These are phyloP conservation scores for Zymoseptoria passerinii DNA, from an alignment of 2,329 filamentous ascomycete species.

Conservation along the genomic window DNA sequence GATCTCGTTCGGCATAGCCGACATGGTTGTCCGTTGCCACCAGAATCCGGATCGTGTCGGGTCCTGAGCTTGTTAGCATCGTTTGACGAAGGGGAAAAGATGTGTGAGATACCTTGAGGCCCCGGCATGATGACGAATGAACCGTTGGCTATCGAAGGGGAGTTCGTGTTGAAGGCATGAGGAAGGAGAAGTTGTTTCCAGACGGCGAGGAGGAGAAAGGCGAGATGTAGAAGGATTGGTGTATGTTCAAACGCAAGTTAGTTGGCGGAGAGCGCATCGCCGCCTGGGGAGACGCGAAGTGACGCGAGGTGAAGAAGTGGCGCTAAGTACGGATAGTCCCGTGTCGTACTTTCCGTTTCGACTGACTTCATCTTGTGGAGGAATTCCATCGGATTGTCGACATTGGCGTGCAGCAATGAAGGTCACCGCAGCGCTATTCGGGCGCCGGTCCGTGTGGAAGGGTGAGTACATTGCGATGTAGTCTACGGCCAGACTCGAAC, in stretches of 20 bases:
- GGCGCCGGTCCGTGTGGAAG: conserved; percentile 75
- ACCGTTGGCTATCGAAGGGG: neutral
- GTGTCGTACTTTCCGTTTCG: conserved; percentile 6
- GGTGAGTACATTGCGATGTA: conserved; percentile 43
- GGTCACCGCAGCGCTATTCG: conserved; percentile 29
- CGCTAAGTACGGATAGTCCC: neutral
- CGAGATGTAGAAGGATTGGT: neutral
- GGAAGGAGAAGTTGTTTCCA: neutral
- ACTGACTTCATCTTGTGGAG: conserved; percentile 7
- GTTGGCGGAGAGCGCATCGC: conserved; percentile 5
- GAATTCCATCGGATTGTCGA: neutral
- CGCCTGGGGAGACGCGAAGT: conserved; percentile 7
- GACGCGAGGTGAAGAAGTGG: neutral
- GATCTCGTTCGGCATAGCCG: conserved; percentile 86
- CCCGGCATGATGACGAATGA: conserved; percentile 12
- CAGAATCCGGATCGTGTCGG: conserved; percentile 89
- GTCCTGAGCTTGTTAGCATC: conserved; percentile 31
- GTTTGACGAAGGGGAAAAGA: conserved; percentile 1
- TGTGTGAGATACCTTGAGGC: conserved; percentile 9
- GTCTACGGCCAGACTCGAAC: neutral
- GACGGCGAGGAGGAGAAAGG: neutral
- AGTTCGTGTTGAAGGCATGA: neutral
- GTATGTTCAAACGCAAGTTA: conserved; percentile 1
- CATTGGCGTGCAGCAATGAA: conserved; percentile 19
- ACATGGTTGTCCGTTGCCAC: conserved; percentile 97